Evolutionary conservation across 208 protist genomes (phyloP).

Genomic region (Hexamita inflata): DNA sequence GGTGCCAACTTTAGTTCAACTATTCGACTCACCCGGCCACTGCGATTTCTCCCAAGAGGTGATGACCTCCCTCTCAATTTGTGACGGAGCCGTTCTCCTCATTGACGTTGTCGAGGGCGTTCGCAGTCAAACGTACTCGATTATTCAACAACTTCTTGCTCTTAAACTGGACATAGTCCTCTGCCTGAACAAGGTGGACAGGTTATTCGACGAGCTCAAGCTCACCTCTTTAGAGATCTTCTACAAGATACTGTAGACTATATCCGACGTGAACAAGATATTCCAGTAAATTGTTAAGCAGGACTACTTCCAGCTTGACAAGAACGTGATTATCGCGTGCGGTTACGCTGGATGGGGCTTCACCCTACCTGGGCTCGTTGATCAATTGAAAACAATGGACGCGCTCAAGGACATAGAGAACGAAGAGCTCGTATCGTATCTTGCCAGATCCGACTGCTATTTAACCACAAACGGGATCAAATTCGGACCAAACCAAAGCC

Average conservation of each 20-base stretch:
- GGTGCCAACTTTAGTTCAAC: not conserved
- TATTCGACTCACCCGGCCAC: constrained; percentile 35
- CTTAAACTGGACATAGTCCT: not conserved
- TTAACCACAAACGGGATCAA: no score
- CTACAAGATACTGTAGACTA: not conserved
- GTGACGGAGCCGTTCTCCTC: constrained; percentile 31
- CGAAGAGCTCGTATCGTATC: no score
- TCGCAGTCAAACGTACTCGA: not conserved
- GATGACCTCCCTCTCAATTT: constrained; percentile 3
- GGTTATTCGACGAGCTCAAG: not conserved
- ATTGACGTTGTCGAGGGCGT: constrained; percentile 25
- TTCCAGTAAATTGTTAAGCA: not conserved
- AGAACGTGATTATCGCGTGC: no score
- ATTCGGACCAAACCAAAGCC: no score
- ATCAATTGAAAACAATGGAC: no score
- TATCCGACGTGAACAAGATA: not conserved
- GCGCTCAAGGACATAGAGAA: no score
- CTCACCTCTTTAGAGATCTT: not conserved
- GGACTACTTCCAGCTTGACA: no score
- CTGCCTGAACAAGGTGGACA: constrained; percentile 2
- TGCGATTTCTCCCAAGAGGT: constrained; percentile 32
- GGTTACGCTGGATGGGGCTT: no score
- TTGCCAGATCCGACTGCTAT: no score
- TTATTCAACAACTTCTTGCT: not conserved
- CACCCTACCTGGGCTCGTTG: no score